These are phyloP conservation scores for Lasiodiplodia sp. DNA, from an alignment of 2,329 filamentous ascomycete species.

Conservation along the genomic window DNA sequence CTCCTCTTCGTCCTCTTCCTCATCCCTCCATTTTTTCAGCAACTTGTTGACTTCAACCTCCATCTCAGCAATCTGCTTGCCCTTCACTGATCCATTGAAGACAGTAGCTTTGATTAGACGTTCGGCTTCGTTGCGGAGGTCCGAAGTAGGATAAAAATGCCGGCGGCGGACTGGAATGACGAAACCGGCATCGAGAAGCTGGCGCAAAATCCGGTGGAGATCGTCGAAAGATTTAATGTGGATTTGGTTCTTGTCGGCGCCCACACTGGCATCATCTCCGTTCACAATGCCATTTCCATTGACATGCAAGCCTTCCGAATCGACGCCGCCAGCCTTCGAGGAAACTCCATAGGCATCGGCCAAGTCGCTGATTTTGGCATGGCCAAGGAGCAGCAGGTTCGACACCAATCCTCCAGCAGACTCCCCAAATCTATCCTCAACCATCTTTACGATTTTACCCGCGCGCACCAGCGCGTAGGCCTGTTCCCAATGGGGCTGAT, in stretches of 20 bases:
- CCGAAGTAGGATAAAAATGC: conserved; percentile 64
- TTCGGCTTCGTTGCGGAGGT: conserved; percentile 64
- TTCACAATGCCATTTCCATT: conserved; percentile 34
- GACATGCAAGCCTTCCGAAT: conserved; percentile 14
- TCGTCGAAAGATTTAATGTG: conserved; percentile 49
- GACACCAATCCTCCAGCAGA: conserved; percentile 77
- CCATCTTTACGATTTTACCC: conserved; percentile 80
- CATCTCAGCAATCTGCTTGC: conserved; percentile 63
- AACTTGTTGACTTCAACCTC: conserved; percentile 68
- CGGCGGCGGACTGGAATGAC: conserved; percentile 66
- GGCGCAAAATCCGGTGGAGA: conserved; percentile 53
- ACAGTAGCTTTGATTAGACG: conserved; percentile 65
- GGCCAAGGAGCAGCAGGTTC: conserved; percentile 77
- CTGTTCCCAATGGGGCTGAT: conserved; percentile 81
- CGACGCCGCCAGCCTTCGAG: conserved; percentile 41
- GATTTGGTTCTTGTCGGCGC: conserved; percentile 34
- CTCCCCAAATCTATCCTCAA: conserved; percentile 77
- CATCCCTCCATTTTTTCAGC: conserved; percentile 60
- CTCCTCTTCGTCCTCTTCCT: conserved; percentile 42
- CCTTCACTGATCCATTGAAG: conserved; percentile 44
- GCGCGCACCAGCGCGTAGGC: conserved; percentile 84
- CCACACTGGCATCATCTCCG: conserved; percentile 35
- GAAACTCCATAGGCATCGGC: conserved; percentile 66
- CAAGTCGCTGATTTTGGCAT: conserved; percentile 75
- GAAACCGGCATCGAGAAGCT: conserved; percentile 69